These are phyloP conservation scores for Ceratobasidium sp. DNA, from an alignment of 1,284 basidiomycete species.

Conservation along the genomic window DNA sequence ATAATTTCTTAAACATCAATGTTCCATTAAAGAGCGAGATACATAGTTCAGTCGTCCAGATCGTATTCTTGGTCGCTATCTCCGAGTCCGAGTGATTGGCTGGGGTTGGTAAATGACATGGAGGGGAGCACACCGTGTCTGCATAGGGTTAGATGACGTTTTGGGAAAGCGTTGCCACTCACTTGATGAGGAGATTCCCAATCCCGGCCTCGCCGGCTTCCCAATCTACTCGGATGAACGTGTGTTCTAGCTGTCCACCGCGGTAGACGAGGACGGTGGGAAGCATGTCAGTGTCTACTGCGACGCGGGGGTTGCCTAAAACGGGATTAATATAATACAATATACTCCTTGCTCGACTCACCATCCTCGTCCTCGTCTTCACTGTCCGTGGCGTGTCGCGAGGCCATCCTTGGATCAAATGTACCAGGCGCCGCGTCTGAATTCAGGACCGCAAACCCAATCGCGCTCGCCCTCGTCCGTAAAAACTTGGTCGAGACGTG, in stretches of 20 bases:
- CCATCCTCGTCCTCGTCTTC: constrained; percentile 38
- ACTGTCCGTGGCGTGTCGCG: constrained; percentile 50
- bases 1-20: too few relatives aligned
- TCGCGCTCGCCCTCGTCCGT: constrained; percentile 70
- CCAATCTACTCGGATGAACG: constrained; percentile 86
- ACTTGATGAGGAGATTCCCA: constrained; percentile 71
- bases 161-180: constrained; percentile 40
- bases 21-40: too few relatives aligned
- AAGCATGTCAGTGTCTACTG: constrained; percentile 78
- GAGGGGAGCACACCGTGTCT: constrained; percentile 34
- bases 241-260: constrained; percentile 78
- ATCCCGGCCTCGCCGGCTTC: constrained; percentile 72
- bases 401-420: constrained; percentile 54
- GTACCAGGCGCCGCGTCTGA: neutral
- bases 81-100: neutral
- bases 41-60: constrained; percentile 13
- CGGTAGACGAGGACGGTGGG: constrained; percentile 84
- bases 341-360: constrained; percentile 23
- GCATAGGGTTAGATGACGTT: too few relatives aligned
- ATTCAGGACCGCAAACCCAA: constrained; percentile 69
- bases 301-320: constrained; percentile 52
- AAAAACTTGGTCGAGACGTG: constrained; percentile 81
- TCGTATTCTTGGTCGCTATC: constrained; percentile 27
- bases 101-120: constrained; percentile 22
- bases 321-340: constrained; percentile 45